Evolutionary conservation across 169 alveolate genomes (phyloP), one percentile per base, ranked within the genome.

Genomic region (Cryptosporidium parvum): DNA sequence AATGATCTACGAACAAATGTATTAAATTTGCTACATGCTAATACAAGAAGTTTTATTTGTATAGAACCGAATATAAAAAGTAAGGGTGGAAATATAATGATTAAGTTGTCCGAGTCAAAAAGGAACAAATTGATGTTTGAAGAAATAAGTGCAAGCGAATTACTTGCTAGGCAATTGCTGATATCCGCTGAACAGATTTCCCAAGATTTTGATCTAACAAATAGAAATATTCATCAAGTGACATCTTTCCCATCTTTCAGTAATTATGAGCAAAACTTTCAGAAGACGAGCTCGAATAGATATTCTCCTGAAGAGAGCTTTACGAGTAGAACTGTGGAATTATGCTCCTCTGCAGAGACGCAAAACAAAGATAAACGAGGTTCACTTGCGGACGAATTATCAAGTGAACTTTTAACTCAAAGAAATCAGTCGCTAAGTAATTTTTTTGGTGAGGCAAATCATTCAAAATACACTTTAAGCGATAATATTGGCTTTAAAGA

Each of bases 261-360:
- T 10, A 33, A 44, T 39, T 42, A 62, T 23, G 65, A 67, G 4
- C 45, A 33, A 35, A 62, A 18, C 23, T n/a, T n/a, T 53, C 68
- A 44, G 23, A 56, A 48, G 62, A 73, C 35, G 3, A 21, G 37
- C 8, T 42, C 65, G 8, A 62, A 21, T 37, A 80, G 39, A 9
- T 23, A 26, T 53, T 5, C 39, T 21, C 18, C 3, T n/a, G 53
- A 73, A 9, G 86, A 56, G 37, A 44, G 18, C 26, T 37, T 73
- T 48, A 80, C 89, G 26, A 80, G 69, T 62, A 80, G 89, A 80
- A 80, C 89, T 3, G 89, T 80, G 23, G 89, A 80, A 16, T 62
- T 67, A 18, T 80, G 89, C 7, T 18, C 44, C 10, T 62, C 75
- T 0, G 51, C 42, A 9, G 80, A 73, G 26, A 21, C 53, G 33